Evolutionary conservation across 495 filamentous ascomycete species (phyloP), one percentile per base, ranked within the genome.

Genomic region (Neurospora sp.): DNA sequence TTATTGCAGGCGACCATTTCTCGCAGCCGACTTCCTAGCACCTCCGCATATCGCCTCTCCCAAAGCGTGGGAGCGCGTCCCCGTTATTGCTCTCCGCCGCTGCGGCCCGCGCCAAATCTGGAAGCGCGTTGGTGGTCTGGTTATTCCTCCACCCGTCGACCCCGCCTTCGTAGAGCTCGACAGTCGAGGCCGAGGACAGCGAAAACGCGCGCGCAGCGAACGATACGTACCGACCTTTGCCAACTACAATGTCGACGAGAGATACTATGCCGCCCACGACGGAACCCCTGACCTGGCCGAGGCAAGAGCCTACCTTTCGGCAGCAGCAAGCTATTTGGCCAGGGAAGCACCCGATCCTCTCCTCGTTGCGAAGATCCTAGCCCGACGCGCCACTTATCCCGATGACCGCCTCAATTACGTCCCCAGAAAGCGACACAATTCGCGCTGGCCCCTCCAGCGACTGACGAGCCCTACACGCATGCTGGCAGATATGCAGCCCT

Each of bases 361-460:
- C 24, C 38, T 71, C 24, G 70, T 42, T 19, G 31, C 71, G 3
- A 39, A 17, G n/a, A 19, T 71, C 37, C 34, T 21, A 37, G 21
- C 74, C 36, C 74, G 69, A 69, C 77, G 54, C 36, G 39, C 73
- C 6, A 77, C 77, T 43, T 78, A 77, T 70, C 71, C 76, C 42
- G 77, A 80, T 13, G 71, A 77, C 5, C 17, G 13, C 8, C 39
- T 78, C 34, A 74, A 62, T 13, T 78, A 76, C 72, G 75, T 82
- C 10, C 80, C 80, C 4, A 75, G 77, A 40, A 82, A 82, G 71
- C 75, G 80, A n/a, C 77, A 82, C 74, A 81, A 78, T 69, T 75
- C 77, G 34, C 78, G 80, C 24, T 80, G 76, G 75, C 80, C 80
- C 11, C 77, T 82, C 39, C 72, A 77, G 66, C 77, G 77, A 10